These are phyloP conservation scores for Gloeophyllum trabeum DNA, from an alignment of 768 basidiomycete genomes.

Conservation along the genomic window DNA sequence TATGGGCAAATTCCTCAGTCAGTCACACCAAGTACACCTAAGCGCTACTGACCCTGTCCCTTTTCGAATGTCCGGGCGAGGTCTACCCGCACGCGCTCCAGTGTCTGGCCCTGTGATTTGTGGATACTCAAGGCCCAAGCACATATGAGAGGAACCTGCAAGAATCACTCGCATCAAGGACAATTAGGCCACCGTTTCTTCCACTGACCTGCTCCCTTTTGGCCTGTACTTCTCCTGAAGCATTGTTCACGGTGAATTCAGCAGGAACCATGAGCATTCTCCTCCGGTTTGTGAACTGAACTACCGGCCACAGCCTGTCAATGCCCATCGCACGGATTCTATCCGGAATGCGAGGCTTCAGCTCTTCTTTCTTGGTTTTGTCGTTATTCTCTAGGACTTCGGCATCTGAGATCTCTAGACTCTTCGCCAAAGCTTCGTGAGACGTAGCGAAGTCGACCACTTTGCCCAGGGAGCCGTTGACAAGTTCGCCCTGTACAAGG, in stretches of 20 bases:
- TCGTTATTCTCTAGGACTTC: conserved; percentile 18
- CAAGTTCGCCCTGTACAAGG: conserved; percentile 51
- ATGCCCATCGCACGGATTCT: conserved; percentile 13
- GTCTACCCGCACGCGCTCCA: conserved; percentile 76
- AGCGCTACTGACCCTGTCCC: conserved; percentile 45
- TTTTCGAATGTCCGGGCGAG: conserved; percentile 68
- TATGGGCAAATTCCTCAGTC: conserved; percentile 11
- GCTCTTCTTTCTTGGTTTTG: conserved; percentile 4
- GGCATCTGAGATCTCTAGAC: conserved; percentile 22
- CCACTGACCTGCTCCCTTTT: conserved; percentile 39
- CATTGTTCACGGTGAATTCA: conserved; percentile 56
- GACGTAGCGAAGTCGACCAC: conserved; percentile 34
- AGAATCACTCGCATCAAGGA: background rate
- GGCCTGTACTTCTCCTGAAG: conserved; percentile 47
- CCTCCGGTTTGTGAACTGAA: conserved; percentile 41
- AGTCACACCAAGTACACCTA: background rate
- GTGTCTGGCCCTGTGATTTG: conserved; percentile 86
- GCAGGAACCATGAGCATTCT: conserved; percentile 37
- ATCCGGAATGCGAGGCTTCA: background rate
- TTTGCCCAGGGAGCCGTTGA: conserved; percentile 61
- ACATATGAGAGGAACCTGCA: conserved; percentile 48
- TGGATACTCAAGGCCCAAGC: conserved; percentile 86
- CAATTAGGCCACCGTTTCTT: background rate
- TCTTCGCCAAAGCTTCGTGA: conserved; percentile 26
- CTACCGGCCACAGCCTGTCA: conserved; percentile 62